phyloP scores from a whole-genome alignment of 2,329 filamentous ascomycete species.

The Aaosphaeria arxii region DNA sequence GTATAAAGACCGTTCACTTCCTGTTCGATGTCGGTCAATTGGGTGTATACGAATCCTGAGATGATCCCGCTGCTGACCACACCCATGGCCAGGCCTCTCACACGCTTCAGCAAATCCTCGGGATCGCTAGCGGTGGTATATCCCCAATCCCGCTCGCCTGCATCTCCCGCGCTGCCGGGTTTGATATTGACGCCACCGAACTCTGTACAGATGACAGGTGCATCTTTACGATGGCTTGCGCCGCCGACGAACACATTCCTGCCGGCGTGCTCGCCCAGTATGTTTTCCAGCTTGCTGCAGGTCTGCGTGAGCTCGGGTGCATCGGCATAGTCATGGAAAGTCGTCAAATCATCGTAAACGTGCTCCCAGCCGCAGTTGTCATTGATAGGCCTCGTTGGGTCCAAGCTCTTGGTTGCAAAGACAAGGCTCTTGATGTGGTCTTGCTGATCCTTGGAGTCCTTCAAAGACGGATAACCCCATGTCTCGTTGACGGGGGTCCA shows the following conservation, averaged over 20 bases:
- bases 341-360: slow-evolving; percentile 61
- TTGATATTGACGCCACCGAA: slow-evolving; percentile 69
- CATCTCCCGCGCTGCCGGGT: slow-evolving; percentile 44
- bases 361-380: slow-evolving; percentile 74
- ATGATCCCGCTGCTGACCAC: slow-evolving; percentile 56
- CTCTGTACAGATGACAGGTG: slow-evolving; percentile 64
- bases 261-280: slow-evolving; percentile 53
- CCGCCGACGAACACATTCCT: slow-evolving; percentile 57
- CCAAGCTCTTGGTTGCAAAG: slow-evolving; percentile 62
- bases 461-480: slow-evolving; percentile 63
- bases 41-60: slow-evolving; percentile 65
- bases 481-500: slow-evolving; percentile 66
- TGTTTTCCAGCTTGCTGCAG: slow-evolving; percentile 53
- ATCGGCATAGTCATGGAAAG: slow-evolving; percentile 67
- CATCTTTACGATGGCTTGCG: slow-evolving; percentile 50
- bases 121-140: slow-evolving; percentile 64
- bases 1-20: slow-evolving; percentile 67
- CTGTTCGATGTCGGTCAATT: slow-evolving; percentile 63
- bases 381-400: slow-evolving; percentile 63
- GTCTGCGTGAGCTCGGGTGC: slow-evolving; percentile 54
- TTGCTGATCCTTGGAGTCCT: slow-evolving; percentile 56
- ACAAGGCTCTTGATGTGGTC: slow-evolving; percentile 64
- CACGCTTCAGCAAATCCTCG: slow-evolving; percentile 56
- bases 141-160: slow-evolving; percentile 48
- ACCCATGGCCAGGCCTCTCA: slow-evolving; percentile 58